Evolutionary conservation across 164 flowering plant genomes (phyloP), one percentile per base, ranked within the genome.

Genomic region (Aristolochia californica): DNA sequence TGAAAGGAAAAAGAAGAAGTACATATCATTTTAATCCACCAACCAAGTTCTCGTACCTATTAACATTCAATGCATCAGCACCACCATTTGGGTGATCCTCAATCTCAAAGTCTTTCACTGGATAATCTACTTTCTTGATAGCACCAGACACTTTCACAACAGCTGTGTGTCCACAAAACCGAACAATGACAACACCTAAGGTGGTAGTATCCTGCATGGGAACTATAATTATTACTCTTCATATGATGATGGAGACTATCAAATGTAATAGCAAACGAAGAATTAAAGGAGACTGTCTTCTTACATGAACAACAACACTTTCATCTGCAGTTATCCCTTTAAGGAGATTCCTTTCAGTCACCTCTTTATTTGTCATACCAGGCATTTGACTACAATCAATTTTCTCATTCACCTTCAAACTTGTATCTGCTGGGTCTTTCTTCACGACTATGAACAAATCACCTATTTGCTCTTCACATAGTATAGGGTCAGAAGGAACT

Each of bases 291-390:
- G 20, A 22, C n/a, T 23, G 54, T n/a, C n/a, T 57, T 62, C 95
- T 76, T 73, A 91, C 98, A 74, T 75, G 88, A 64, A 87, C 76
- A 62, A 76, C 73, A 4, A 83, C 95, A 77, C 73, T 93, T 70
- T 93, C 98, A 73, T 88, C 89, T 43, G 95, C 97, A 56, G 97
- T 85, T 22, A 93, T 45, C 59, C 98, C 98, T 74, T 89, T 93
- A 27, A 93, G 78, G 55, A 93, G 70, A 69, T 78, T 85, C 69
- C 72, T 77, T 68, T 61, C 67, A 50, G 75, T 68, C 66, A 71
- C 67, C 60, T 84, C 88, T 58, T 73, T 63, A 38, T 59, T 66
- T 24, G 80, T 70, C 59, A 62, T 43, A 57, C 69, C 62, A 24
- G 68, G 54, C 25, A 53, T 59, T 48, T 55, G 71, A 56, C 63